Conservation (phyloP, 495 filamentous ascomycete genomes). For the Hypoxylon crocopeplum region DNA sequence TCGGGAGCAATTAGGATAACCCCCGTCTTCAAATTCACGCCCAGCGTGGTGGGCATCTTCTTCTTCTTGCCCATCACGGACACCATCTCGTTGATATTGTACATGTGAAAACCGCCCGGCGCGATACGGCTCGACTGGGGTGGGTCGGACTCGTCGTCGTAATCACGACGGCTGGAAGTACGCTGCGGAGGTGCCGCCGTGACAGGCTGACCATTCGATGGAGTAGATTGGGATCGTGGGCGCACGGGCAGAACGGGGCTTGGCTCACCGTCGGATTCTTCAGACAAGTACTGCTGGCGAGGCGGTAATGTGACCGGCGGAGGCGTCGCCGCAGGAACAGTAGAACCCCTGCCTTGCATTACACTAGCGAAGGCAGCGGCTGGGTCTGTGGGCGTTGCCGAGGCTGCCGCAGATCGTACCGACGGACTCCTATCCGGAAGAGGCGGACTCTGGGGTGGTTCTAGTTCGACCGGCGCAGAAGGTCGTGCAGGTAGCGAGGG, state of each 20-base stretch:
- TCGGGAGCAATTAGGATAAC: slow-evolving; percentile 92
- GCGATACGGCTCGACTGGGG: slow-evolving; percentile 52
- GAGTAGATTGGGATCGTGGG: slow-evolving; percentile 66
- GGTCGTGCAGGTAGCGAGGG: slow-evolving; percentile 37
- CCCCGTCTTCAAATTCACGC: slow-evolving; percentile 85
- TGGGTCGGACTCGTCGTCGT: slow-evolving; percentile 33
- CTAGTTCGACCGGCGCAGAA: slow-evolving; percentile 45
- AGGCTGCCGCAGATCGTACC: slow-evolving; percentile 15
- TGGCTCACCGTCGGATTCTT: slow-evolving; percentile 66
- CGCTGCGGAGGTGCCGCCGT: slow-evolving; percentile 44
- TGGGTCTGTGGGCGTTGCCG: slow-evolving; percentile 26
- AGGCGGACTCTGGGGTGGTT: slow-evolving; percentile 50
- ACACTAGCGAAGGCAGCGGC: slow-evolving; percentile 46
- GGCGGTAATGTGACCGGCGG: slow-evolving; percentile 42
- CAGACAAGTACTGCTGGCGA: slow-evolving; percentile 62
- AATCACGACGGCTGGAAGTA: slow-evolving; percentile 31
- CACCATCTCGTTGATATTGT: slow-evolving; percentile 96
- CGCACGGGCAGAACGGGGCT: slow-evolving; percentile 72
- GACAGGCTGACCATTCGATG: slow-evolving; percentile 58
- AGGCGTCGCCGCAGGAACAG: slow-evolving; percentile 32
- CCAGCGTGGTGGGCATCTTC: slow-evolving; percentile 95
- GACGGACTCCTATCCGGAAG: slow-evolving; percentile 38
- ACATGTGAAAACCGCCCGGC: slow-evolving; percentile 85
- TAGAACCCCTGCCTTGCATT: slow-evolving; percentile 42
- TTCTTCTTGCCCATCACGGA: slow-evolving; percentile 93